phyloP scores from a whole-genome alignment of 306 rosid genomes.

The Acacia acuminata region DNA sequence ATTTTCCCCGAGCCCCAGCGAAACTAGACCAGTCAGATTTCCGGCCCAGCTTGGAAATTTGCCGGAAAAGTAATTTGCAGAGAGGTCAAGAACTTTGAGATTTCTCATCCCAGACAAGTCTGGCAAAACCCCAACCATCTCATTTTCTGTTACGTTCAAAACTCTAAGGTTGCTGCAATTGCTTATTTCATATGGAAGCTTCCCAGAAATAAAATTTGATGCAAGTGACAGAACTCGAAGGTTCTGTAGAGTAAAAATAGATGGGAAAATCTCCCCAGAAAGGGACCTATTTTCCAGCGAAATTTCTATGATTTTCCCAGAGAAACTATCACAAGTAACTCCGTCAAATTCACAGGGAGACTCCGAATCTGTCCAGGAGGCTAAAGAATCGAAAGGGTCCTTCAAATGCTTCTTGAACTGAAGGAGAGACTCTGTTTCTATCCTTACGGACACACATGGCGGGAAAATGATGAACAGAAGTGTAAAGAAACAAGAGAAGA shows the following conservation, averaged over 20 bases:
- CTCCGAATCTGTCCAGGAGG: slow-evolving; percentile 62
- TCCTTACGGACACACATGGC: slow-evolving; percentile 44
- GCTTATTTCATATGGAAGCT: slow-evolving; percentile 57
- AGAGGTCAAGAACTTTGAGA: slow-evolving; percentile 70
- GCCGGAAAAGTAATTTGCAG: slow-evolving; percentile 61
- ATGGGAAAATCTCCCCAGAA: slow-evolving; percentile 65
- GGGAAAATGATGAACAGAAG: slow-evolving; percentile 48
- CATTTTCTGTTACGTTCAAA: slow-evolving; percentile 65
- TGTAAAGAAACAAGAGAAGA: slow-evolving; percentile 25
- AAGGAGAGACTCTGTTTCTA: slow-evolving; percentile 62
- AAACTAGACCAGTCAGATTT: slow-evolving; percentile 50
- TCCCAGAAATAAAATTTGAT: slow-evolving; percentile 61
- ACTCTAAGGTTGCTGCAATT: slow-evolving; percentile 55
- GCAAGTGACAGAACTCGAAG: slow-evolving; percentile 61
- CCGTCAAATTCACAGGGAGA: slow-evolving; percentile 73
- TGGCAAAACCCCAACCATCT: slow-evolving; percentile 62
- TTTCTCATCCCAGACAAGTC: slow-evolving; percentile 65
- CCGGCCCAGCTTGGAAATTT: slow-evolving; percentile 78
- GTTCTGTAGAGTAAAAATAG: slow-evolving; percentile 54
- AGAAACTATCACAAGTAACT: slow-evolving; percentile 52
- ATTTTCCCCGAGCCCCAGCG: slow-evolving; percentile 72
- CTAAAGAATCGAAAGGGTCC: slow-evolving; percentile 59
- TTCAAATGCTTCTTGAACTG: slow-evolving; percentile 67
- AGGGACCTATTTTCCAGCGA: slow-evolving; percentile 64
- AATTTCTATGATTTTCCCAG: slow-evolving; percentile 59